Conservation (phyloP, 139 green algal genomes). For the Auxenochlorella pyrenoidosa region DNA sequence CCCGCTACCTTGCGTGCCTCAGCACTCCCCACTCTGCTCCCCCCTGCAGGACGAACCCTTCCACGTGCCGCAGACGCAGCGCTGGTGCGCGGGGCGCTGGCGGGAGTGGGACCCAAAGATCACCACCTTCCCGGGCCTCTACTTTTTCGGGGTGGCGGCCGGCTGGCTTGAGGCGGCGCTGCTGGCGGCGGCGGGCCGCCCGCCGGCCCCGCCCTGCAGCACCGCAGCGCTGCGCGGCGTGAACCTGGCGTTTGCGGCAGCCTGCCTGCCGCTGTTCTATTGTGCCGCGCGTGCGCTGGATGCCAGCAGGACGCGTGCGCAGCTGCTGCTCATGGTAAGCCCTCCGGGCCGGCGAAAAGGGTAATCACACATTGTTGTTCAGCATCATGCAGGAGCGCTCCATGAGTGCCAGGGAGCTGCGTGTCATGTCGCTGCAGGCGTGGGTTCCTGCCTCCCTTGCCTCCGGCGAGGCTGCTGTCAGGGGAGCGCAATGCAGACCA, state of each 20-base stretch:
- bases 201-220: slow-evolving; percentile 46
- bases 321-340: slow-evolving; percentile 42
- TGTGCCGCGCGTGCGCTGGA: neutral
- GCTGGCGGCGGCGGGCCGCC: neutral
- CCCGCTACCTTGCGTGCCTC: neutral
- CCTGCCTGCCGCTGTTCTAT: slow-evolving; percentile 55
- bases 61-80: slow-evolving; percentile 88
- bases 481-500: too few species aligned
- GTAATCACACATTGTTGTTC: too few species aligned
- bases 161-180: neutral
- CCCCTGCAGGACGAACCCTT: slow-evolving; percentile 92
- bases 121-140: slow-evolving; percentile 94
- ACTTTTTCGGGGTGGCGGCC: slow-evolving; percentile 64
- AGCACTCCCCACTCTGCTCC: neutral
- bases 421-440: too few species aligned
- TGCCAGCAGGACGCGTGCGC: neutral
- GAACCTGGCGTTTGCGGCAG: slow-evolving; percentile 66
- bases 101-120: slow-evolving; percentile 92
- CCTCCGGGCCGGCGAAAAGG: neutral
- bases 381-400: too few species aligned
- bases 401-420: too few species aligned
- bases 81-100: slow-evolving; percentile 83
- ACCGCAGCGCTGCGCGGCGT: slow-evolving; percentile 64
- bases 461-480: too few species aligned
- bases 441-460: too few species aligned